These are phyloP conservation scores for Coix lacrymajobi DNA, from an alignment of 176 grass and related monocot species.

Conservation along the genomic window DNA sequence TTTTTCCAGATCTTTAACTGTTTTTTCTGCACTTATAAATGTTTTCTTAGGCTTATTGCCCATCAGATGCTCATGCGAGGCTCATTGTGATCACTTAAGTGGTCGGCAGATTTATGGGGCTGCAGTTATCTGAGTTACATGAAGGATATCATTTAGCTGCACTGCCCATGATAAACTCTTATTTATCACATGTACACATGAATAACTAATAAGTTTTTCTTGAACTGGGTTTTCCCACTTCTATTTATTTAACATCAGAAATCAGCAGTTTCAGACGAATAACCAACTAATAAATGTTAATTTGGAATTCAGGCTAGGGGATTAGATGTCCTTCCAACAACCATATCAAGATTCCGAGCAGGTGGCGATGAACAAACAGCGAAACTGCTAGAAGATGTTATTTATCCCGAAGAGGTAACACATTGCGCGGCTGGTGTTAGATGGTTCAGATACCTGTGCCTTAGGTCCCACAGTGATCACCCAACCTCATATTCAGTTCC, in stretches of 20 bases:
- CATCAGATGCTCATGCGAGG: not conserved
- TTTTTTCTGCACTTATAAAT: not conserved
- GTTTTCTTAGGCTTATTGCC: not conserved
- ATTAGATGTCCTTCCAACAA: constrained; percentile 90
- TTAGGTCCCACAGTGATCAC: constrained; percentile 1
- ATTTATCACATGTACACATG: not conserved
- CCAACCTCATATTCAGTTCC: constrained; percentile 4
- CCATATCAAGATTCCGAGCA: constrained; percentile 75
- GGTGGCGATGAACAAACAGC: constrained; percentile 78
- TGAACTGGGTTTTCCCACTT: not conserved
- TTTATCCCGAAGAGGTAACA: constrained; percentile 91
- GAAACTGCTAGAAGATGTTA: constrained; percentile 60
- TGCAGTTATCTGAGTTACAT: not conserved
- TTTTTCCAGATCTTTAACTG: not conserved
- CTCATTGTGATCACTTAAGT: not conserved
- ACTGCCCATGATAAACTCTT: not conserved
- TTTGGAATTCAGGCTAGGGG: constrained; percentile 62
- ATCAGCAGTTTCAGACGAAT: not conserved
- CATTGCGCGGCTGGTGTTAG: constrained; percentile 78
- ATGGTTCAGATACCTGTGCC: constrained; percentile 85
- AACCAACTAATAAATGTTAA: not conserved
- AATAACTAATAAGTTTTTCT: not conserved
- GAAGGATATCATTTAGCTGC: not conserved
- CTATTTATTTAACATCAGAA: not conserved
- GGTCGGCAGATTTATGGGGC: not conserved